Evolutionary conservation across 345 rosid genomes (phyloP), one percentile per base, ranked within the genome.

Genomic region (Eucalyptus cloeziana): DNA sequence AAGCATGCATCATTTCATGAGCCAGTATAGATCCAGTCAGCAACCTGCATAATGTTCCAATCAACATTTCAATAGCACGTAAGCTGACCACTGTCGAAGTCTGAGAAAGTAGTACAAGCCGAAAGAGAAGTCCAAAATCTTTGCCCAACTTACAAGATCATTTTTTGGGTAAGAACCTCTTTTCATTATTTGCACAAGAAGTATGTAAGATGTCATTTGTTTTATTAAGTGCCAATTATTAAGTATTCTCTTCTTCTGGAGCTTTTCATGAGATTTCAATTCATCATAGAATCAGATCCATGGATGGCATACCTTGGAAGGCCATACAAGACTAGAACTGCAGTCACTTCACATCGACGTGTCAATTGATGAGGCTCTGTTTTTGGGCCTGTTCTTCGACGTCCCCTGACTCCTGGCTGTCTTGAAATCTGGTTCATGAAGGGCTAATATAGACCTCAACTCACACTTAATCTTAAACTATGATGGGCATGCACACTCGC

Each of bases 1-100:
- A 98, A 9, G 98, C 99, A 37, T 98, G 99, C 99, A 98, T 98
- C 98, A 98, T 94, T 89, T 98, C 99, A 56, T 98, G 99, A 90
- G 98, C 98, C 83, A 98, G 92, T 88, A 98, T 97, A 14, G 98
- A 95, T 33, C 99, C 99, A 27, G 99, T 98, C 89, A 95, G 93
- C 92, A 98, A 93, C 91, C 99, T 97, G 64, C 86, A 67, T 83
- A 83, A 91, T 47, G 45, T 52, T 88, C 86, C 58, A 87, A 45
- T 49, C 62, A 45, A 64, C 81, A 58, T 33, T 67, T 43, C 83
- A 71, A 71, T 44, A 44, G 44, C 50, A 24, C 49, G 24, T 24
- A 51, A 87, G 19, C 67, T 37, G 47, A 56, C 83, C 27, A 49
- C 56, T 25, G 49, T 43, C 30, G 50, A 45, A 37, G 83, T 76